Evolutionary conservation across 768 basidiomycete species (phyloP), one percentile per base, ranked within the genome.

Genomic region (Galerina sulciceps): DNA sequence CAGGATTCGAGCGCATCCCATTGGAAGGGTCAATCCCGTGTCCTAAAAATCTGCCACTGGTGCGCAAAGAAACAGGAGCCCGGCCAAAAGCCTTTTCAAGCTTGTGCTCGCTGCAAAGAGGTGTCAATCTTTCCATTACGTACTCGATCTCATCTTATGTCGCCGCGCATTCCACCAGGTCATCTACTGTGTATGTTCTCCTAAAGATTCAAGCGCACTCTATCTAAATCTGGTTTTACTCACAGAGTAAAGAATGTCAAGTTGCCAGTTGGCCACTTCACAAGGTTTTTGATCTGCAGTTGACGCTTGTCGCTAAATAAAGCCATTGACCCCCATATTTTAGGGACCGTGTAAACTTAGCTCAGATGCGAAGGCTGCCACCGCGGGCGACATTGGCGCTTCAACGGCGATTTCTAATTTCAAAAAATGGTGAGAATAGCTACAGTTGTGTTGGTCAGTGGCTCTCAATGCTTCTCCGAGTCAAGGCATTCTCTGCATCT

Each of bases 11-110:
- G 53, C 14, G 58, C 65, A 23, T 57, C 62, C 18, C 65, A 66
- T 35, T 69, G 61, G 60, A 71, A 71, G 53, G 68, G 67, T 34
- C 66, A 68, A 45, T 71, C 71, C 49, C 65, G 67, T 53, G 67
- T 71, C 14, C 59, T 66, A 11, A 69, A 71, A 47, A 45, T 58
- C 18, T 72, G 70, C 59, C 70, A 71, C 47, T 73, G 68, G 71
- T 70, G 70, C 53, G 55, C 59, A 36, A 70, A 71, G 60, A 67
- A 68, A 55, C 65, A 71, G 55, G 53, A 64, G 13, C 62, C 63
- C 11, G 62, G 60, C 18, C 55, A 59, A 49, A 67, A 66, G 58
- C 58, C 63, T n/a, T 71, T 69, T 45, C 64, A 67, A 48, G 65
- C 65, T 11, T 68, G 67, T 64, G 60, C 57, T 17, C 61, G 62